Evolutionary conservation across 1,139 yeast species (phyloP), one percentile per base, ranked within the genome.

Genomic region (Zygoascus hellenicus): DNA sequence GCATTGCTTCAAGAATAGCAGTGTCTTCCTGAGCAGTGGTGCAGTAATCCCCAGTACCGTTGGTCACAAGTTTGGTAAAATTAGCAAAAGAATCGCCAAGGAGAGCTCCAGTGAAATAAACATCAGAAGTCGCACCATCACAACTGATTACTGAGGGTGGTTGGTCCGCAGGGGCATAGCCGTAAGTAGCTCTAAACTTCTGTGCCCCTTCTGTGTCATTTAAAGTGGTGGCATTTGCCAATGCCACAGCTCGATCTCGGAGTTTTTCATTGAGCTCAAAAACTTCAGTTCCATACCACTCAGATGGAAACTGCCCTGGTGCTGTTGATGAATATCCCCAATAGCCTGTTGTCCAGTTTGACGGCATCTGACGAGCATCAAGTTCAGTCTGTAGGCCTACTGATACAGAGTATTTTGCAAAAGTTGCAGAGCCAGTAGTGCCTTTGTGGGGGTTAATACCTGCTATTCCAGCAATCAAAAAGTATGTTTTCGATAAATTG

Each of bases 21-120:
- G 80, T 78, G 61, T 81, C 86, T 64, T 81, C 87, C 64, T 80
- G 84, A 47, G 83, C 84, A 42, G 83, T 77, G 32, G 81, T 62
- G 63, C 84, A 78, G 67, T 79, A 81, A 28, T 65, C 67, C 17
- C 79, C 83, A 42, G 82, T 71, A 42, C 80, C 80, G 58, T 81
- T 81, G 52, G 84, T 75, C 62, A 80, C 64, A 54, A 78, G 58
- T 28, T 58, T 53, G 30, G 82, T 72, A 58, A 68, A 76, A 59
- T 70, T 69, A 30, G 71, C 60, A 59, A 78, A 78, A 55, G 77
- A 69, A 56, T 77, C 75, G 52, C 72, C 75, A 55, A 80, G 69
- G 14, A 65, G 64, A 46, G 70, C 65, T 50, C 86, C 86, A 42
- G 73, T 70, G 72, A 74, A 81, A 66, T 79, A 80, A 53, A 71